Evolutionary conservation across 2,329 filamentous ascomycete species (phyloP), one percentile per base, ranked within the genome.

Genomic region (Nothopassalora personata): DNA sequence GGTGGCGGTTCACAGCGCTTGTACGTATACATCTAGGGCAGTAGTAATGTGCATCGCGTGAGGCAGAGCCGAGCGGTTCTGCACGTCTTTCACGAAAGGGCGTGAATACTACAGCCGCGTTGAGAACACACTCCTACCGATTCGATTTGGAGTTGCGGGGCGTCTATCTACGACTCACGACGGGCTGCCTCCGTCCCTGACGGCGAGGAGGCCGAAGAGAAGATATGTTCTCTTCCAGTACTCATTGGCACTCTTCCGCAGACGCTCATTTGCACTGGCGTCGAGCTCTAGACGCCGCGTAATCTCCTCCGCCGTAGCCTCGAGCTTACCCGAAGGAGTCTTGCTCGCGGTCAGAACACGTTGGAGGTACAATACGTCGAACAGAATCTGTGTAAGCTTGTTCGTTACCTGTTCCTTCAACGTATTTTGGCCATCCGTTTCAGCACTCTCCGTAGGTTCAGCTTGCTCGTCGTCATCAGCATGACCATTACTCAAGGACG

Each of bases 201-300:
- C 55, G 27, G 80, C 80, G 64, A 97, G 75, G 58, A 96, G 76
- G 1, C 89, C 91, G 75, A 97, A 96, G 28, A 97, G 74, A 63
- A 97, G 74, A 72, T 83, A 87, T 10, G 89, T 94, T 68, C 88
- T 85, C 77, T 88, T 90, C 85, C 90, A 94, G 73, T 94, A 95
- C 54, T 92, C 90, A 49, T 81, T 78, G 5, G 90, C 84, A 15
- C 80, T 77, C 73, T 87, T 88, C 65, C 71, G 74, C 39, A 95
- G 73, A 47, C 77, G 73, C 62, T 83, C 83, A 48, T 80, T 74
- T 15, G 76, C 77, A 5, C 73, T 75, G 10, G 78, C 73, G 30
- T 81, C 78, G 4, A 81, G 70, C 0, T 81, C 80, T 6, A 87
- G 67, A 1, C 78, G 80, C 30, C 70, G 65, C 27, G 70, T 68